Percentiles rank a stretch among this genome's conserved stretches.
Evolutionary conservation across 768 basidiomycete species (phyloP).

Genomic region (Lyophyllum shimeji): DNA sequence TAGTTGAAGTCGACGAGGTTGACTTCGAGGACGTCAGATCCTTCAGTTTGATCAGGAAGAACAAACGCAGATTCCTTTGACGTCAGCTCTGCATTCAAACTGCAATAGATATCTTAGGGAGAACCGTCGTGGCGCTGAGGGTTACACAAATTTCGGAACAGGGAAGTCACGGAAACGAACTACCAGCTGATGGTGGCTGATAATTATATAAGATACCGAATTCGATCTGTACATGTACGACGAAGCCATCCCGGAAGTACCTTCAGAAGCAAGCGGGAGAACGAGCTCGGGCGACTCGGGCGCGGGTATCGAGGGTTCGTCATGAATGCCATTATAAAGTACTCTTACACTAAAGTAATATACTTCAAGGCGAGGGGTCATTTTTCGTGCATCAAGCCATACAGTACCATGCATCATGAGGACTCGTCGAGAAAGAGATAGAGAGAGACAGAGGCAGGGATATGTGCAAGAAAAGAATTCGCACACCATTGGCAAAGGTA

Average conservation of each 20-base stretch:
- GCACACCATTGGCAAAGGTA: neutral
- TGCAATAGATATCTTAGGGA: too few relatives aligned
- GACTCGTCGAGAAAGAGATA: constrained; percentile 6
- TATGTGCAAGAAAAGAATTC: constrained; percentile 2
- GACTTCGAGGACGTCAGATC: too few relatives aligned
- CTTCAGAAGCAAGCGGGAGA: neutral
- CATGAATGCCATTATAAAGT: constrained; percentile 7
- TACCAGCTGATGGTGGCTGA: too few relatives aligned
- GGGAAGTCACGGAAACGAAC: neutral
- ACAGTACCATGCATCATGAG: constrained; percentile 10
- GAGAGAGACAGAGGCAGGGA: constrained; percentile 4
- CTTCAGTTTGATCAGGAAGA: too few relatives aligned
- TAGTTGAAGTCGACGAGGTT: neutral
- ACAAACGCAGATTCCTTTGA: too few relatives aligned
- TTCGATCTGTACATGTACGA: too few relatives aligned
- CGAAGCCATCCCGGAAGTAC: neutral
- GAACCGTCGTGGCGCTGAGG: neutral
- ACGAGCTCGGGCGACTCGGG: neutral
- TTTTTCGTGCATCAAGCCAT: constrained; percentile 16
- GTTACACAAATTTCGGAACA: neutral
- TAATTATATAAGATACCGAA: too few relatives aligned
- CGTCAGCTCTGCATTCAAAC: too few relatives aligned
- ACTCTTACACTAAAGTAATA: constrained; percentile 3
- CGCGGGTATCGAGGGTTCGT: neutral
- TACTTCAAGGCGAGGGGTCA: constrained; percentile 7